These are phyloP conservation scores for Pseudogymnoascus sp. DNA, from an alignment of 2,329 filamentous ascomycete species.

Conservation along the genomic window DNA sequence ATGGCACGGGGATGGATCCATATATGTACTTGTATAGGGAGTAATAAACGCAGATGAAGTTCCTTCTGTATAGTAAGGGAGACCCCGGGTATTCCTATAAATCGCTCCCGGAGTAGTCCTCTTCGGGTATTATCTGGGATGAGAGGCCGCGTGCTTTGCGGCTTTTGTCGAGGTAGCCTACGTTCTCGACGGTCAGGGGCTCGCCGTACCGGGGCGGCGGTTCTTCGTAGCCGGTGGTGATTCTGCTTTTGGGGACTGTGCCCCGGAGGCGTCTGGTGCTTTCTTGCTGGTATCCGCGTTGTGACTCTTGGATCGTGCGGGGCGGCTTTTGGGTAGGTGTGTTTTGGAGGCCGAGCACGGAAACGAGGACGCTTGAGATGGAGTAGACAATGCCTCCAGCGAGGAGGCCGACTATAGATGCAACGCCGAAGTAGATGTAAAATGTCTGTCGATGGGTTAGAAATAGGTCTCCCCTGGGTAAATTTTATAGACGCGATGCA, in stretches of 20 bases:
- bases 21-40: slow-evolving; percentile 2
- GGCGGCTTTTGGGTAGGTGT: neutral
- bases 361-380: slow-evolving; percentile 46
- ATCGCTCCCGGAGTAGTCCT: neutral
- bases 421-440: slow-evolving; percentile 51
- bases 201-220: neutral
- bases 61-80: neutral
- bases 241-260: neutral
- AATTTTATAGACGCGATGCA: too few relatives aligned
- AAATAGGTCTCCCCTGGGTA: neutral
- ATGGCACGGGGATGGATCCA: neutral
- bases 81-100: neutral
- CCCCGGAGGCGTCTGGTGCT: neutral
- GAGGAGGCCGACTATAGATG: slow-evolving; percentile 57
- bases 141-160: neutral
- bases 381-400: slow-evolving; percentile 53
- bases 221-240: neutral
- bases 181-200: neutral
- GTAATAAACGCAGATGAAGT: slow-evolving; percentile 2
- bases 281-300: neutral
- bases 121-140: neutral
- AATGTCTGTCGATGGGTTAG: slow-evolving; percentile 29
- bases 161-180: neutral
- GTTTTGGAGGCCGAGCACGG: slow-evolving; percentile 33
- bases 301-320: neutral